Percentiles rank a stretch among this genome's conserved stretches.
These are phyloP conservation scores for Liquidambar formosana DNA, from an alignment of 164 flowering plant species.

Conservation along the genomic window DNA sequence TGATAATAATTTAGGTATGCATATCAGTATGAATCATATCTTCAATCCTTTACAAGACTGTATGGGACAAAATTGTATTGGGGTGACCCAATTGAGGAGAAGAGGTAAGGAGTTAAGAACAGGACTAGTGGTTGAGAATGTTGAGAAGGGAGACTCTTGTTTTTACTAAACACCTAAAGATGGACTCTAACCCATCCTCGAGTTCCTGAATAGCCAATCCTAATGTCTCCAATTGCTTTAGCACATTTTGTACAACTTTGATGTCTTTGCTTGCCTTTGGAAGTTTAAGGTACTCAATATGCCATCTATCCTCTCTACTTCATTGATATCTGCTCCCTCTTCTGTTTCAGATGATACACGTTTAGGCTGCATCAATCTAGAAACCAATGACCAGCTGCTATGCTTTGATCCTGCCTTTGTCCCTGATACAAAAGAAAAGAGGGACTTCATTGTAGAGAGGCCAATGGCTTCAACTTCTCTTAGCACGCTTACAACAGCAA, in stretches of 20 bases:
- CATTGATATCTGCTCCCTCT: background rate
- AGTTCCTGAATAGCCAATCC: constrained; percentile 14
- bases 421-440: constrained; percentile 8
- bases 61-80: background rate
- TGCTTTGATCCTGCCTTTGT: constrained; percentile 5
- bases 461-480: constrained; percentile 18
- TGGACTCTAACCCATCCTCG: constrained; percentile 14
- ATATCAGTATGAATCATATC: background rate
- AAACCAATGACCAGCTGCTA: constrained; percentile 22
- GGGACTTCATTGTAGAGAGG: constrained; percentile 7
- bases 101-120: too few species aligned
- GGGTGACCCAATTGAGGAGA: background rate
- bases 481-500: constrained; percentile 9
- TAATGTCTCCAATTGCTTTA: background rate
- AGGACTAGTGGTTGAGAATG: constrained; percentile 18
- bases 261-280: background rate
- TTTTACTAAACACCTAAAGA: constrained; percentile 18
- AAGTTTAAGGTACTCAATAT: background rate
- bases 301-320: too few species aligned
- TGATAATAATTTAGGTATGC: background rate
- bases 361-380: constrained; percentile 16
- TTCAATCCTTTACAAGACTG: background rate
- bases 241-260: background rate
- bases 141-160: constrained; percentile 26
- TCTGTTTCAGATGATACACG: background rate